Evolutionary conservation across 169 alveolate genomes (phyloP), one percentile per base, ranked within the genome.

Genomic region (Plasmodium coatneyi): DNA sequence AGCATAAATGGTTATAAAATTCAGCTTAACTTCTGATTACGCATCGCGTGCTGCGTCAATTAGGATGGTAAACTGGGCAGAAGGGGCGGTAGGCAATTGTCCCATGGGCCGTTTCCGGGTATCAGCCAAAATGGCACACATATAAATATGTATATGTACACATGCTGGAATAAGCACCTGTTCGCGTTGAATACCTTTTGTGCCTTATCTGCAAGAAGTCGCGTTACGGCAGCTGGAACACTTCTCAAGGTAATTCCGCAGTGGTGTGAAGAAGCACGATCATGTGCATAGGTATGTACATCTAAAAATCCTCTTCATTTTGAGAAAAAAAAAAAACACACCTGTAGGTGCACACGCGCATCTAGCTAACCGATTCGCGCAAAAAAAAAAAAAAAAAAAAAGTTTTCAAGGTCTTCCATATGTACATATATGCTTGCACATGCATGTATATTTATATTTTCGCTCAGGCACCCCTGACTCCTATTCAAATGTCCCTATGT

Each of bases 391-490:
- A n/a, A 22, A 56, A 56, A 56, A 56, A 56, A 56, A 56, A 6
- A 7, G 72, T 7, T 56, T 56, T 56, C 30, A 19, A 56, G 22
- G 30, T 56, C 30, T 32, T 56, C 22, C n/a, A 16, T 76, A 39
- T 25, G 28, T 76, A 30, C 52, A 78, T 78, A 78, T 19, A 74
- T 74, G 22, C 7, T 19, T 74, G 46, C 28, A 16, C 60, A 80
- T 14, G 60, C 74, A 80, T 39, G 10, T 43, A 80, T 54, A 80
- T 71, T 79, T 79, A 2, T 25, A 28, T 46, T 25, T 19, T 76
- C 6, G 46, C 70, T 82, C 70, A 60, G 46, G 41, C 72, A 16
- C 30, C 28, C 46, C 49, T 80, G 89, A 80, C 78, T 74, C 9
- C 36, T n/a, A 52, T 52, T 9, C 66, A 52, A 43, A 49, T 52